Conservation (phyloP, 2,329 filamentous ascomycete species). For the Monosporascus sp. region DNA sequence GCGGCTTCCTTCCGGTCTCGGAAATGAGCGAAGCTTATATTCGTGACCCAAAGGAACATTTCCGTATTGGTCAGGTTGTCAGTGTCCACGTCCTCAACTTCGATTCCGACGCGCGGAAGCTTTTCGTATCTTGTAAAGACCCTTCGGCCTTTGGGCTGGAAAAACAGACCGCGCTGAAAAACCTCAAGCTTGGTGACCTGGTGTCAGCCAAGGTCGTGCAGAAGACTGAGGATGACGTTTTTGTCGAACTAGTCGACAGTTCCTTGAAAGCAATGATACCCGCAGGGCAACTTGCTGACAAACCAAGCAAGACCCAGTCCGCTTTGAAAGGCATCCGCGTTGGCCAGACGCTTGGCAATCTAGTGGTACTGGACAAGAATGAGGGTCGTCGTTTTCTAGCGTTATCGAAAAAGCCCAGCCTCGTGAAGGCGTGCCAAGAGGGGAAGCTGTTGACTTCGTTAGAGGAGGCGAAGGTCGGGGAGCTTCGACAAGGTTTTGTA, state of each 20-base stretch:
- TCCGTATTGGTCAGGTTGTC: conserved; percentile 84
- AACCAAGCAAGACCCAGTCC: conserved; percentile 66
- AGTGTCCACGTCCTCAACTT: conserved; percentile 83
- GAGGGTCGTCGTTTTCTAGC: conserved; percentile 69
- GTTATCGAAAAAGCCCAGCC: conserved; percentile 76
- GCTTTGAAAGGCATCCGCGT: conserved; percentile 77
- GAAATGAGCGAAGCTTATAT: conserved; percentile 99
- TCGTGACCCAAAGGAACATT: conserved; percentile 81
- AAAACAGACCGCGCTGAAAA: conserved; percentile 71
- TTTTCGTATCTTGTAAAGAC: conserved; percentile 92
- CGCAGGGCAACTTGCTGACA: conserved; percentile 77
- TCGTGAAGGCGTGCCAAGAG: conserved; percentile 69
- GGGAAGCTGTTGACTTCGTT: conserved; percentile 67
- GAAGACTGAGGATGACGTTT: conserved; percentile 70
- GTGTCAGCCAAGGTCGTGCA: conserved; percentile 77
- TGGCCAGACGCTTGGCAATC: conserved; percentile 73
- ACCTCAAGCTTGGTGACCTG: conserved; percentile 66
- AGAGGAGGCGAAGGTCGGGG: conserved; percentile 65
- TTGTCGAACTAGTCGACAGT: conserved; percentile 68
- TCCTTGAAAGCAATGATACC: conserved; percentile 74
- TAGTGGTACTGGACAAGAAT: conserved; percentile 85
- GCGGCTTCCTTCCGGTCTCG: conserved; percentile 83
- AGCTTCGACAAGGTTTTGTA: conserved; percentile 71
- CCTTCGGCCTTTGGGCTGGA: conserved; percentile 69
- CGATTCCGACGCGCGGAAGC: conserved; percentile 61